Evolutionary conservation across 2,329 filamentous ascomycete species (phyloP).

Genomic region (Fusarium dlaminii): DNA sequence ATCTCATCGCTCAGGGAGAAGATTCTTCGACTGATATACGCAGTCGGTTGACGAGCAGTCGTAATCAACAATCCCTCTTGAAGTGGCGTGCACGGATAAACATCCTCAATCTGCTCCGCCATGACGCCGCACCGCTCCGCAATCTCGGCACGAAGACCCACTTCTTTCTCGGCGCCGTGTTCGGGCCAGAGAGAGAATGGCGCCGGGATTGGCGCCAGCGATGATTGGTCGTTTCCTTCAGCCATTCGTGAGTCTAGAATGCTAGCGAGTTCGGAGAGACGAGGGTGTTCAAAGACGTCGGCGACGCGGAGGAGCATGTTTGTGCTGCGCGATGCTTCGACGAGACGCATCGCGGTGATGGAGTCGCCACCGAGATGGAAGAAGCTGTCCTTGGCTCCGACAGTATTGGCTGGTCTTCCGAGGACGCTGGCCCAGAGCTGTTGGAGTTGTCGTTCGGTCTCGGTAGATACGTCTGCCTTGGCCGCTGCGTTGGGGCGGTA

Average conservation of each 20-base stretch:
- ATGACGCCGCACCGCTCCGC: not conserved
- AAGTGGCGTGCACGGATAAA: not conserved
- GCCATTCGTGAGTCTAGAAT: not conserved
- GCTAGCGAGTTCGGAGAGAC: not conserved
- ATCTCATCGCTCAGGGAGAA: not conserved
- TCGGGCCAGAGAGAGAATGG: not conserved
- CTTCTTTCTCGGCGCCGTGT: not conserved
- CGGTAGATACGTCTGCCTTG: not conserved
- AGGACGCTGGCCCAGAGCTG: not conserved
- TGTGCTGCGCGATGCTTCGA: not conserved
- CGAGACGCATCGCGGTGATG: not conserved
- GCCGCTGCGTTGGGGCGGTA: not conserved
- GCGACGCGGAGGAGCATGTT: not conserved
- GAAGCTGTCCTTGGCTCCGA: not conserved
- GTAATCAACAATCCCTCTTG: not conserved
- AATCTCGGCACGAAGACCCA: not conserved
- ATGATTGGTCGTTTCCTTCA: not conserved
- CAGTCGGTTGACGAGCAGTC: not conserved
- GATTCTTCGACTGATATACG: not conserved
- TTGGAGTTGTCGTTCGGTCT: not conserved
- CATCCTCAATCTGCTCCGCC: not conserved
- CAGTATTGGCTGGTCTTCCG: not conserved
- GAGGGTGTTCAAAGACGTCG: not conserved
- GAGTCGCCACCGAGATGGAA: constrained; percentile 2
- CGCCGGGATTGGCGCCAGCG: not conserved